Base-by-base conservation (phyloP, 352 stramenopile species). In the Globisporangium recalcitrans region DNA sequence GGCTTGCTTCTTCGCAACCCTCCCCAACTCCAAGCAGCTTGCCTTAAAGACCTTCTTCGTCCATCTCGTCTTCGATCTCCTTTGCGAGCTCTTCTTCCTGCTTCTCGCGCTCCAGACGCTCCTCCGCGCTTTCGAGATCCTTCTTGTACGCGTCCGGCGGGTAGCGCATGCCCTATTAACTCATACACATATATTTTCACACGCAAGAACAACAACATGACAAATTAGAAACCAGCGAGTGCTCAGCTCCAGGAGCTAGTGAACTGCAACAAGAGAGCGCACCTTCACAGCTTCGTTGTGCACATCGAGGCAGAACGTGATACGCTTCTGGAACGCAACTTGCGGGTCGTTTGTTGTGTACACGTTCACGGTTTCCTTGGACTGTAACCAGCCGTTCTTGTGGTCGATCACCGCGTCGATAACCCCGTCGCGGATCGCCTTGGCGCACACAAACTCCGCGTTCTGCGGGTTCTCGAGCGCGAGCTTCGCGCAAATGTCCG, bases 321-420 rank as follows among this genome's bases (percentile, higher is more conserved):
- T 98, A 71, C 97, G 93, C 58, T 91, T 87, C 70, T 99, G 92
- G 73, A 99, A 99, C 13, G 96, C 97, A 63, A 93, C 84, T 44
- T 97, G 83, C 32, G 96, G 95, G 73, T 98, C 93, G 61, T 93
- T 97, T 2, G 95, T 98, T 19, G 88, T 96, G 72, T 96, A 95
- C 47, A 93, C 78, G 58, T 93, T 91, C 31, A 90, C 76, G 7
- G 80, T 91, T 60, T 94, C 85, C 73, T 94, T 94, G 2, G 87
- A 87, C 68, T 94, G 90, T 29, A 99, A 82, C 78, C 90, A 98
- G 56, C 88, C 83, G 54, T 95, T 90, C 61, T 98, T 88, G 73
- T 99, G 96, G 82, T 99, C 95, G 67, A 99, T 98, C 26, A 97
- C 92, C 2, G 96, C 97, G 71, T 99, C 96, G 64, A 99, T 98